Evolutionary conservation across 371 early-diverging fungal genomes (phyloP).

Genomic region (Mortierella sp.): DNA sequence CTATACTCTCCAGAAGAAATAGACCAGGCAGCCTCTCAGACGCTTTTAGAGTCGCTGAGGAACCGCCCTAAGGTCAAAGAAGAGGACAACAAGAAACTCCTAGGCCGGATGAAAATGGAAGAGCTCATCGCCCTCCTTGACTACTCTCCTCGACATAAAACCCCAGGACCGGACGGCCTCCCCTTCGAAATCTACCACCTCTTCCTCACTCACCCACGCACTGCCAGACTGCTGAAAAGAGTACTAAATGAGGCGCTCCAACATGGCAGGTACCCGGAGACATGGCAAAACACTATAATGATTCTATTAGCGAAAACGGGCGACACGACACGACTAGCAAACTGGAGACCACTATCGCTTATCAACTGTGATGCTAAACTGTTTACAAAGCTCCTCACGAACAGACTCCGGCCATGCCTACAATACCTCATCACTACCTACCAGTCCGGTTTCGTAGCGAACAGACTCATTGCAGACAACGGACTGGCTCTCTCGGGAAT

Average conservation of each 20-base stretch:
- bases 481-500: too few species aligned
- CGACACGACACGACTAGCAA: constrained; percentile 21
- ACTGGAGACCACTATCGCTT: constrained; percentile 43
- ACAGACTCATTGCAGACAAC: too few species aligned
- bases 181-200: constrained; percentile 46
- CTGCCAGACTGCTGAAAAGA: constrained; percentile 5
- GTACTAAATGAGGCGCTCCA: constrained; percentile 34
- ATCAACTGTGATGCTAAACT: constrained; percentile 50
- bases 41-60: too few species aligned
- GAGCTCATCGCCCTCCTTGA: background rate
- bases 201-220: background rate
- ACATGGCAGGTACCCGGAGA: constrained; percentile 9
- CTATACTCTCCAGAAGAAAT: constrained; percentile 1
- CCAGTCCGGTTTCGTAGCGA: too few species aligned
- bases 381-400: too few species aligned
- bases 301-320: constrained; percentile 52
- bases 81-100: too few species aligned
- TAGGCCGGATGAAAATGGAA: background rate
- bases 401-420: too few species aligned
- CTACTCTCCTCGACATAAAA: constrained; percentile 17
- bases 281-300: constrained; percentile 45
- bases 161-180: constrained; percentile 51
- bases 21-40: too few species aligned
- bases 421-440: too few species aligned
- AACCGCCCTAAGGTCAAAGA: too few species aligned